phyloP scores from a whole-genome alignment of 179 eudicot genomes.

The Spergularia azorica region DNA sequence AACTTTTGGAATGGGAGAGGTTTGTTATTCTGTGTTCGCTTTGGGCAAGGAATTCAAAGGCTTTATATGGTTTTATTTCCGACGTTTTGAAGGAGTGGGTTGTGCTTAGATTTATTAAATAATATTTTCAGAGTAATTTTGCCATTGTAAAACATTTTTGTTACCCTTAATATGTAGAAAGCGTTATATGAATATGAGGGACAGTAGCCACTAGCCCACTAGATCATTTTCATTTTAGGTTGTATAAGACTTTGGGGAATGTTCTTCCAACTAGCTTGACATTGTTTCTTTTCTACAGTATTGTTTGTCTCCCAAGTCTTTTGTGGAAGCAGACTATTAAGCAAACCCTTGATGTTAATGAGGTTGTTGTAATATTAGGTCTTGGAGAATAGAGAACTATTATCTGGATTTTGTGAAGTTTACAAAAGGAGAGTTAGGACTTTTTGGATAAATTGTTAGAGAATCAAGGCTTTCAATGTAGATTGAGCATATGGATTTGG shows the following conservation, averaged over 20 bases:
- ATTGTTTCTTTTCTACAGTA: too few species aligned
- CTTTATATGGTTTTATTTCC: background rate
- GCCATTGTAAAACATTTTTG: background rate
- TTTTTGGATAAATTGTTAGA: background rate
- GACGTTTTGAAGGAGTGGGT: background rate
- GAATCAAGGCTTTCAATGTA: background rate
- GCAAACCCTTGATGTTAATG: too few species aligned
- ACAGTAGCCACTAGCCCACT: too few species aligned
- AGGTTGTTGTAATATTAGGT: too few species aligned
- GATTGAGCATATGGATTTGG: background rate
- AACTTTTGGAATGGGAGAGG: background rate
- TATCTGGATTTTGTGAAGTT: too few species aligned
- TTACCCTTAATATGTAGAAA: background rate
- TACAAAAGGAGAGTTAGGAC: background rate
- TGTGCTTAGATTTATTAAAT: background rate
- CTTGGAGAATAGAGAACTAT: too few species aligned
- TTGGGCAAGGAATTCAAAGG: background rate
- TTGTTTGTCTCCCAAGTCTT: too few species aligned
- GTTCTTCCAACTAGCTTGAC: too few species aligned
- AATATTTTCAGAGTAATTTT: background rate
- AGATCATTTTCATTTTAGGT: too few species aligned
- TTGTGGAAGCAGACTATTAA: too few species aligned
- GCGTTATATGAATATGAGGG: background rate
- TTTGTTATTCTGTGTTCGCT: background rate
- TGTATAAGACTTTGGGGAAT: too few species aligned